phyloP scores from a whole-genome alignment of 345 rosid genomes.

The Brassica napus region DNA sequence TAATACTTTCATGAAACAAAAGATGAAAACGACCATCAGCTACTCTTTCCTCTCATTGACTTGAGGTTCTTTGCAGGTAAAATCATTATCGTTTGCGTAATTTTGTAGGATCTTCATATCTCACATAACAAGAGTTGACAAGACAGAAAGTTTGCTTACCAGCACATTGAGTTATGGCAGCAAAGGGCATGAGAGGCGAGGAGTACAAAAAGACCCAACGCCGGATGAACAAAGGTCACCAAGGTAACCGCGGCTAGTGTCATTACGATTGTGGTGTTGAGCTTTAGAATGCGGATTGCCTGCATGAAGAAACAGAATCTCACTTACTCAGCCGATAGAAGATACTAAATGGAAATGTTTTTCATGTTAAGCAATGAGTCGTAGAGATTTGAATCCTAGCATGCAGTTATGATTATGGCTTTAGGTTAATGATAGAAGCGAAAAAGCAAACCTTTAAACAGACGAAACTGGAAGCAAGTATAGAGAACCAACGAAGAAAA shows the following conservation, averaged over 20 bases:
- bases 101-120: too few species aligned
- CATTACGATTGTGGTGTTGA: constrained; percentile 56
- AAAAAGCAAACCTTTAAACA: constrained; percentile 60
- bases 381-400: background rate
- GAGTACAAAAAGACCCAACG: constrained; percentile 76
- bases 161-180: constrained; percentile 81
- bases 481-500: constrained; percentile 61
- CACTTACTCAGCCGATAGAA: constrained; percentile 4
- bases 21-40: constrained; percentile 28
- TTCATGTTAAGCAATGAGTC: constrained; percentile 2
- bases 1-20: constrained; percentile 57
- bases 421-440: constrained; percentile 9
- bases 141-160: constrained; percentile 42
- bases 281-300: constrained; percentile 70
- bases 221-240: constrained; percentile 83
- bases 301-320: constrained; percentile 44
- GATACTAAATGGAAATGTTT: background rate
- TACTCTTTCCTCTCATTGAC: constrained; percentile 5
- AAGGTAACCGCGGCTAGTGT: constrained; percentile 57
- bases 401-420: background rate
- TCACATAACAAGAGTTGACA: too few species aligned
- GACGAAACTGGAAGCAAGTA: constrained; percentile 60
- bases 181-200: constrained; percentile 61
- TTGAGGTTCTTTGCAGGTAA: background rate
- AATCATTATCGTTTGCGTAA: background rate